A percentile compares a stretch with the other conserved stretches of the same genome.
These are phyloP conservation scores for Syncephalastrum sp. DNA, from an alignment of 371 early-diverging fungal species.

Conservation along the genomic window DNA sequence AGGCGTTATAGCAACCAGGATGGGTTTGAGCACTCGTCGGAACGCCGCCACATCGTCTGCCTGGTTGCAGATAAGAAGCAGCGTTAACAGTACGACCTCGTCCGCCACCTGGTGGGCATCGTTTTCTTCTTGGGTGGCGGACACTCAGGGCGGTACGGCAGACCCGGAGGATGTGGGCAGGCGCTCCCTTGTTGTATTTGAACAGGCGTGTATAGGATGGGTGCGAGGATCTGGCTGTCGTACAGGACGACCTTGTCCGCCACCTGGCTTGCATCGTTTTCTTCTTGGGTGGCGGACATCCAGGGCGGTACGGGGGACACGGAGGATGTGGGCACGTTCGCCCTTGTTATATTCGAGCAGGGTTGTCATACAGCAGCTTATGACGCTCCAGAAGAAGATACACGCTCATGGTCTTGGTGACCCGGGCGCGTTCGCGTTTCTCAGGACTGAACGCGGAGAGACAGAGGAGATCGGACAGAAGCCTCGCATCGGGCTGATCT, in stretches of 20 bases:
- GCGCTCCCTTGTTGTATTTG: conserved; percentile 26
- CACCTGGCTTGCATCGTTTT: too few species aligned
- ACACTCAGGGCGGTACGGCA: conserved; percentile 29
- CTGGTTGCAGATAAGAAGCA: conserved; percentile 24
- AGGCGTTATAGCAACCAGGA: not conserved
- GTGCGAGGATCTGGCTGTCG: conserved; percentile 33
- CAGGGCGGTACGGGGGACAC: too few species aligned
- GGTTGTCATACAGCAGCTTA: too few species aligned
- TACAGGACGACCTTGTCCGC: conserved; percentile 28
- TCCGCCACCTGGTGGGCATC: conserved; percentile 2
- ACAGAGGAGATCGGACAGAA: conserved; percentile 30
- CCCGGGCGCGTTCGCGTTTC: conserved; percentile 19
- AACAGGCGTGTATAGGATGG: conserved; percentile 28
- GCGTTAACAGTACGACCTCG: conserved; percentile 19
- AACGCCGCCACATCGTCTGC: conserved; percentile 26
- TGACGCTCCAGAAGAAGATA: conserved; percentile 24
- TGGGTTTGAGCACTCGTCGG: conserved; percentile 8
- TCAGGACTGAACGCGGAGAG: conserved; percentile 32
- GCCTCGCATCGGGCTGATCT: conserved; percentile 30
- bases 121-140: conserved; percentile 16
- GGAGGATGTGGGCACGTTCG: too few species aligned
- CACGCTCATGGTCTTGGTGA: conserved; percentile 30
- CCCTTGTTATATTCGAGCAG: too few species aligned
- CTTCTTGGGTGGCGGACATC: too few species aligned
- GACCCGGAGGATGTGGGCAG: conserved; percentile 16